Conservation (phyloP, 768 basidiomycete genomes). For the Aureoboletus auriporus region DNA sequence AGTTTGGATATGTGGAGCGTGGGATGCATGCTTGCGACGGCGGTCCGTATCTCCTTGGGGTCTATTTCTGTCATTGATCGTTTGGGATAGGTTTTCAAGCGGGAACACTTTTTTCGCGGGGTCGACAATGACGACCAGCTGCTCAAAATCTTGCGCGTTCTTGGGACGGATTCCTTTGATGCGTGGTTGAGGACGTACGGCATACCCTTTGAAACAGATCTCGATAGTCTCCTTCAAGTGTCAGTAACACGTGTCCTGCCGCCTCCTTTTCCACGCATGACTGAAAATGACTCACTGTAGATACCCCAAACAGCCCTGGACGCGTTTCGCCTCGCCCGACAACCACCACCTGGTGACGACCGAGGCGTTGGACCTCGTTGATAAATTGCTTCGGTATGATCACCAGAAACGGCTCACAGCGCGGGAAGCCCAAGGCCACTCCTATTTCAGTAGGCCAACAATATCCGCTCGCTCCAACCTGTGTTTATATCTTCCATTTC, state of each 20-base stretch:
- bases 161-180: slow-evolving; percentile 66
- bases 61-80: background rate
- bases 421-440: slow-evolving; percentile 60
- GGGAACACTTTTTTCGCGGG: slow-evolving; percentile 74
- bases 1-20: slow-evolving; percentile 71
- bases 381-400: slow-evolving; percentile 64
- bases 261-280: background rate
- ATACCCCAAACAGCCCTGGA: slow-evolving; percentile 65
- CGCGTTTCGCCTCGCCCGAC: slow-evolving; percentile 53
- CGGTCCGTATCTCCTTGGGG: slow-evolving; percentile 39
- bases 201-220: slow-evolving; percentile 62
- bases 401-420: slow-evolving; percentile 67
- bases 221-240: slow-evolving; percentile 52
- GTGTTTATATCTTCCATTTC: slow-evolving; percentile 23
- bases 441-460: slow-evolving; percentile 53
- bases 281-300: slow-evolving; percentile 21
- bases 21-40: slow-evolving; percentile 71
- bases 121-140: slow-evolving; percentile 72
- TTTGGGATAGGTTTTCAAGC: slow-evolving; percentile 55
- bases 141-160: slow-evolving; percentile 62
- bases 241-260: slow-evolving; percentile 21
- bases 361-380: slow-evolving; percentile 64
- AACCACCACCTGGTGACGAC: slow-evolving; percentile 55
- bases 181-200: slow-evolving; percentile 55
- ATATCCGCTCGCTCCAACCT: slow-evolving; percentile 16